Conservation (phyloP, 306 rosid species). For the Vigna nakashimae region DNA sequence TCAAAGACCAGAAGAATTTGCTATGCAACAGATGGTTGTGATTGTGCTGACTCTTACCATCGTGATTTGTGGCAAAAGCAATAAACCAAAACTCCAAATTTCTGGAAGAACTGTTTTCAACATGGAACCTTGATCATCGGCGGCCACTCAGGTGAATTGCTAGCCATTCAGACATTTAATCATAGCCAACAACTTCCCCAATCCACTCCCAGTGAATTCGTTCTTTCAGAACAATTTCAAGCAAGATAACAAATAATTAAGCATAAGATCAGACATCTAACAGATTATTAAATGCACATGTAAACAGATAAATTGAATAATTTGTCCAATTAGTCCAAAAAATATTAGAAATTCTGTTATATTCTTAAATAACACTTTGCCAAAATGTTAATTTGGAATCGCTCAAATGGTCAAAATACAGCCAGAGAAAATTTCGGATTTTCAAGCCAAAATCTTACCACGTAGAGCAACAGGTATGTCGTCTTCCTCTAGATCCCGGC, state of each 20-base stretch:
- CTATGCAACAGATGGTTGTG: neutral
- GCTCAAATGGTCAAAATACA: neutral
- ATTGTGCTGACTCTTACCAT: neutral
- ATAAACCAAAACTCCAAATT: neutral
- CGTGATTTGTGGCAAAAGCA: neutral
- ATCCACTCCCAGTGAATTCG: neutral
- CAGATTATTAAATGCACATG: no score
- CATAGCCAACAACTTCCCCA: neutral
- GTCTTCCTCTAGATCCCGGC: neutral
- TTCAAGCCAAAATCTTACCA: slow-evolving; percentile 15
- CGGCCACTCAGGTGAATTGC: slow-evolving; percentile 17
- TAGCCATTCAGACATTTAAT: neutral
- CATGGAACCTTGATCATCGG: neutral
- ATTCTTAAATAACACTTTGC: no score
- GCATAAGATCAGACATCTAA: neutral
- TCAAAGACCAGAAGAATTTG: slow-evolving; percentile 1
- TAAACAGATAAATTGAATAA: neutral
- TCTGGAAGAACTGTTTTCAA: slow-evolving; percentile 3
- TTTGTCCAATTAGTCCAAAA: neutral
- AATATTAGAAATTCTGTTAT: no score
- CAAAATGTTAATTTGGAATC: no score
- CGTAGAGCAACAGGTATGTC: neutral
- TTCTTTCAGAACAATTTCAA: slow-evolving; percentile 6
- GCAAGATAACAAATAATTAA: neutral
- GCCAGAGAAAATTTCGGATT: neutral